Base-by-base conservation (phyloP, 176 grass and related monocot genomes). In the Eragrostis nindensis region DNA sequence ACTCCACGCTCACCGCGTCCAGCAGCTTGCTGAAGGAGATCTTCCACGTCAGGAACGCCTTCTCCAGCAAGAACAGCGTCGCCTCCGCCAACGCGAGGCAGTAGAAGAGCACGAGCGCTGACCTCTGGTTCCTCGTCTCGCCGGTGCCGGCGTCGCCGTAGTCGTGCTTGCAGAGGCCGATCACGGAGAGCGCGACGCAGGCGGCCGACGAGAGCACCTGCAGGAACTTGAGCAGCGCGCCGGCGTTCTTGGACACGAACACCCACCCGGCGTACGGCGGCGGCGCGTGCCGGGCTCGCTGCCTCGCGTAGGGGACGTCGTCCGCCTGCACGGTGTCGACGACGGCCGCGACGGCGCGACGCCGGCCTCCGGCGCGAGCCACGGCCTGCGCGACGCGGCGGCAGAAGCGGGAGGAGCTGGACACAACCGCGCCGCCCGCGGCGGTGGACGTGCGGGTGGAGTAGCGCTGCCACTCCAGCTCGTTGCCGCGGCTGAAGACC, bases 31-130 rank as follows among this genome's bases (percentile, higher is more conserved):
- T 84, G 7, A 73, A 42, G 22, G 57, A 14, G 10, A 61, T 5
- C 57, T 61, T 61, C 57, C 57, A 61, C 0, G 11, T 14, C 57
- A 24, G 26, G 24, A 27, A 27, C n/a, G 57, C 57, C 57, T 61
- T 61, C 57, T 61, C 57, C 10, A 61, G 10, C 9, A 93, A 71
- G 68, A 90, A 87, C 19, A 93, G 50, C 41, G 85, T 27, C 32
- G 87, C 85, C 81, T 93, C 91, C 1, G 85, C 87, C 7, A 90
- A 65, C 62, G 91, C 80, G 5, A 90, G 77, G 13, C 59, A 25
- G 52, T 93, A 93, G 81, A 93, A 93, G 15, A 93, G 78, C 53
- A 79, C 77, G 32, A 93, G 71, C 8, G 87, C 91, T 0, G 80
- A 45, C 13, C 68, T 62, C 19, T 63, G 66, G 48, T 86, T 68